These are phyloP conservation scores for Yarrowia porcina DNA, from an alignment of 805 yeast species.

Conservation along the genomic window DNA sequence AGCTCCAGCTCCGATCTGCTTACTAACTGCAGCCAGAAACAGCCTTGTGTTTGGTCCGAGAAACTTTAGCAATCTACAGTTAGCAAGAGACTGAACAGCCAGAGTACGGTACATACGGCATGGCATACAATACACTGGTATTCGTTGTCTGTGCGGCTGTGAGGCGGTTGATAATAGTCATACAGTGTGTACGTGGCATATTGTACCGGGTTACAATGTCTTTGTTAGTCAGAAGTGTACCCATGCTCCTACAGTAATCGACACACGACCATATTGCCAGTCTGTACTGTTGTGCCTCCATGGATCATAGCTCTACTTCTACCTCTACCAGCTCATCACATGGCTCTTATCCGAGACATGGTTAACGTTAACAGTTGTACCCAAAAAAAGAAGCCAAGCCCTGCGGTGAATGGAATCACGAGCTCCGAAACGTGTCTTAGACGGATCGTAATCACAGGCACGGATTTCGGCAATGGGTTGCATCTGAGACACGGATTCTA, in stretches of 20 bases:
- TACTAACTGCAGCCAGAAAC: constrained; percentile 1
- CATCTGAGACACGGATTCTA: neutral
- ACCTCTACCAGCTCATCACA: constrained; percentile 19
- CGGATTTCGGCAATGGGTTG: neutral
- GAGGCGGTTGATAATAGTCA: neutral
- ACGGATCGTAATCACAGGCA: neutral
- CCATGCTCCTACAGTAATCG: no score
- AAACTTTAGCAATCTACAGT: constrained; percentile 12
- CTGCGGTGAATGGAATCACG: neutral
- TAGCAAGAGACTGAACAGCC: no score
- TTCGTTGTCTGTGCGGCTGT: no score
- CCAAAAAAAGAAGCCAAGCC: neutral
- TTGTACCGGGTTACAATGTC: no score
- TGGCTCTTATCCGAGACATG: constrained; percentile 16
- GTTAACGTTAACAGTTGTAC: neutral
- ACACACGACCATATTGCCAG: no score
- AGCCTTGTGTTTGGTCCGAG: constrained; percentile 9
- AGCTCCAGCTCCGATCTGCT: neutral
- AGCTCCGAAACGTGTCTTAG: constrained; percentile 3
- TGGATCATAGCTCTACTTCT: no score
- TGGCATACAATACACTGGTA: no score
- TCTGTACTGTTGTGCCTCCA: no score
- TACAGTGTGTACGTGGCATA: neutral
- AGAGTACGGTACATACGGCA: no score
- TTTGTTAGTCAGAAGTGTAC: no score